A percentile compares a stretch with the other conserved stretches of the same genome.
These are phyloP conservation scores for Phytophthora meadii DNA, from an alignment of 352 stramenopile species.

Conservation along the genomic window DNA sequence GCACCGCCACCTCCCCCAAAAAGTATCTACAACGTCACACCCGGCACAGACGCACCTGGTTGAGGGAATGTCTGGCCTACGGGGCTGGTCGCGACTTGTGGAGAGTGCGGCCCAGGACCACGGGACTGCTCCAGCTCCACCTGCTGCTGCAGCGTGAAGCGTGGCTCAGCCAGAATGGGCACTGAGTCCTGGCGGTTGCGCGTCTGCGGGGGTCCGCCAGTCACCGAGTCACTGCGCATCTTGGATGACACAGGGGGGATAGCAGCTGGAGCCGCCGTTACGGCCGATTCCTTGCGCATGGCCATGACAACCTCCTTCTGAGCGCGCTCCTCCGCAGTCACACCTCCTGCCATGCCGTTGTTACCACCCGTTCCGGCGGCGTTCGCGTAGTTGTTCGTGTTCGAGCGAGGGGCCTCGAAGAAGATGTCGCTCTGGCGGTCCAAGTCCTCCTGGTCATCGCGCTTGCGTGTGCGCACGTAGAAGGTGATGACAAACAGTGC, in stretches of 20 bases:
- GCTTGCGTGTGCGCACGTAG: conserved; percentile 59
- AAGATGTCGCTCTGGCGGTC: conserved; percentile 70
- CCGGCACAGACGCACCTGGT: conserved; percentile 34
- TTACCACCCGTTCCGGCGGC: conserved; percentile 19
- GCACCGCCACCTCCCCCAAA: conserved; percentile 21
- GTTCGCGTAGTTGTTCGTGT: conserved; percentile 53
- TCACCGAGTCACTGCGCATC: conserved; percentile 49
- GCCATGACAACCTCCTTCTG: conserved; percentile 35
- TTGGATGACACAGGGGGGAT: conserved; percentile 36
- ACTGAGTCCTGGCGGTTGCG: conserved; percentile 45
- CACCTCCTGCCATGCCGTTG: conserved; percentile 17
- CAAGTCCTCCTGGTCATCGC: conserved; percentile 55
- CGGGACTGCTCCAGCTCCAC: conserved; percentile 38
- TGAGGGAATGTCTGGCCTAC: conserved; percentile 28
- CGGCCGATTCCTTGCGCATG: conserved; percentile 43
- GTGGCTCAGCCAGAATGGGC: conserved; percentile 38
- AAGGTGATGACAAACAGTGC: conserved; percentile 65
- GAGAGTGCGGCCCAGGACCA: conserved; percentile 30
- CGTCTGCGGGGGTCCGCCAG: conserved; percentile 26
- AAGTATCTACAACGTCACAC: conserved; percentile 46
- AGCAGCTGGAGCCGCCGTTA: conserved; percentile 22
- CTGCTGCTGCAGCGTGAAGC: conserved; percentile 52
- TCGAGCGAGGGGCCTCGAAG: conserved; percentile 65
- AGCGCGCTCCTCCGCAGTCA: conserved; percentile 26
- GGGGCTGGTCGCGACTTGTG: conserved; percentile 33